A percentile compares a stretch with the other conserved stretches of the same genome.
Conservation (phyloP, 2,329 filamentous ascomycete genomes). For the Aspergillus hortae region DNA sequence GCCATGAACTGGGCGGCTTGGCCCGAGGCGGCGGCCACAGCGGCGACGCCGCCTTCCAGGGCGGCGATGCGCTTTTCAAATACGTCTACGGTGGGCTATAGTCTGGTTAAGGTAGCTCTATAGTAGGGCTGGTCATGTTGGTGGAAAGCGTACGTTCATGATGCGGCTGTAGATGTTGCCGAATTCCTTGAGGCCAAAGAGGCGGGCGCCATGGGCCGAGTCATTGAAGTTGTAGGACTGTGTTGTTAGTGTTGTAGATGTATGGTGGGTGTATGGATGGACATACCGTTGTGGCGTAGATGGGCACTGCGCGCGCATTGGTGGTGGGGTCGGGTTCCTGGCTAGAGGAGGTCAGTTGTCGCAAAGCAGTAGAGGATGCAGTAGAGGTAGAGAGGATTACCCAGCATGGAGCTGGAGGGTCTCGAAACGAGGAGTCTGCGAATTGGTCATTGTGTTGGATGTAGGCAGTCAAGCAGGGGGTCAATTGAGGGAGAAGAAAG, state of each 20-base stretch:
- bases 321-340: conserved; percentile 77
- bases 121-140: neutral
- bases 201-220: conserved; percentile 87
- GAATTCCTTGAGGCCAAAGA: conserved; percentile 94
- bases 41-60: conserved; percentile 85
- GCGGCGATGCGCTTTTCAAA: conserved; percentile 97
- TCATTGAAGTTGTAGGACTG: conserved; percentile 93
- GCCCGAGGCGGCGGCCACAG: conserved; percentile 78
- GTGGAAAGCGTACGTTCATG: conserved; percentile 66
- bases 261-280: neutral
- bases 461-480: neutral
- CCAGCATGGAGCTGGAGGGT: conserved; percentile 83
- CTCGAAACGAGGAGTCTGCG: conserved; percentile 61
- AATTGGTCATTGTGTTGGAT: conserved; percentile 29
- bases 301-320: conserved; percentile 86
- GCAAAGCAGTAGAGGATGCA: too few species aligned
- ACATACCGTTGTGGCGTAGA: conserved; percentile 81
- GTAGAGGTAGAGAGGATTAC: conserved; percentile 45
- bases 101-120: neutral
- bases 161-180: conserved; percentile 98
- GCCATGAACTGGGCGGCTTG: conserved; percentile 92
- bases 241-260: neutral
- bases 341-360: conserved; percentile 44
- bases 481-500: conserved; percentile 3
- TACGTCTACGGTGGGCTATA: conserved; percentile 83